These are phyloP conservation scores for Durusdinium trenchii DNA, from an alignment of 73 alveolate species.

Conservation along the genomic window DNA sequence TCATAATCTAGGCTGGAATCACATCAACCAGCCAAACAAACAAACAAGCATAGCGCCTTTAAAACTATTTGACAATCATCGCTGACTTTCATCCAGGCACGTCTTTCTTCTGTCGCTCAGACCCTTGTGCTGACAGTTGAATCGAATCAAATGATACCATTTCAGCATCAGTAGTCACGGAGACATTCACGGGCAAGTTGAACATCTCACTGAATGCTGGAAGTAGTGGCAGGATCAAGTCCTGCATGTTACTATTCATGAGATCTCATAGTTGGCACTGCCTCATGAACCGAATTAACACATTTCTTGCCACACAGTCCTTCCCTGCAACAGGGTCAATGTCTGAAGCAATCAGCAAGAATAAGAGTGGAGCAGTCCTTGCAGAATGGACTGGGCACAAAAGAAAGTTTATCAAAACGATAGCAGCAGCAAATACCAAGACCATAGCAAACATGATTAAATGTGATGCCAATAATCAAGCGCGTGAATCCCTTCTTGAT, in stretches of 20 bases:
- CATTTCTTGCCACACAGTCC: background rate
- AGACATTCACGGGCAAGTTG: background rate
- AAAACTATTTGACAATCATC: background rate
- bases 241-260: background rate
- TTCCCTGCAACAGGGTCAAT: background rate
- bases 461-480: background rate
- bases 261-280: too few relatives aligned
- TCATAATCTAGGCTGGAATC: background rate
- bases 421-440: too few relatives aligned
- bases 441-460: background rate
- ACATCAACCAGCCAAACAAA: background rate
- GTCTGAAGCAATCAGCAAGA: background rate
- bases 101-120: conserved; percentile 14
- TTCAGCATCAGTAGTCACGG: background rate
- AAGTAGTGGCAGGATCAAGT: background rate
- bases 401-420: too few relatives aligned
- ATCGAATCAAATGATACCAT: background rate
- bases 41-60: background rate
- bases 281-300: background rate
- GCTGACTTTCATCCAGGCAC: background rate
- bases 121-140: background rate
- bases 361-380: background rate
- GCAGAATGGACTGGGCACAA: background rate
- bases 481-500: conserved; percentile 21
- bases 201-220: conserved; percentile 34